Evolutionary conservation across 2,329 filamentous ascomycete species (phyloP).

Genomic region (Pezicula rhizophila): DNA sequence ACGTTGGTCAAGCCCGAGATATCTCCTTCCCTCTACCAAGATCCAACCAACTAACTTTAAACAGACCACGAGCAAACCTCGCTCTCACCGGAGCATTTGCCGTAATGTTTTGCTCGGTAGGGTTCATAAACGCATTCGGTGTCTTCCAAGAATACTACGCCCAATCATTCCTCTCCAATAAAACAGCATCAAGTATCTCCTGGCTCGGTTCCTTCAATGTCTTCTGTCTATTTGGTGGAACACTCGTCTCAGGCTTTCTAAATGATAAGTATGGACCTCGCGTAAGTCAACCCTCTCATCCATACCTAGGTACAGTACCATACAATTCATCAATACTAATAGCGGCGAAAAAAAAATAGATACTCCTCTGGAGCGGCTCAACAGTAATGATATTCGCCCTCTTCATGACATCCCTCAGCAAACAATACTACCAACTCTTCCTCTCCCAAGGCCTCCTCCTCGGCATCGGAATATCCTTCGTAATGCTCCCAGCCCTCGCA

Average conservation of each 20-base stretch:
- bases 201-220: conserved; percentile 30
- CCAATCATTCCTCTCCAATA: conserved; percentile 10
- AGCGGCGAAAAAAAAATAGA: conserved; percentile 5
- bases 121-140: conserved; percentile 30
- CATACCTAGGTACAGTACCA: no score
- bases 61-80: conserved; percentile 6
- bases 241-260: conserved; percentile 22
- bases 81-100: conserved; percentile 12
- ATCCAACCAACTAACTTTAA: neutral
- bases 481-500: conserved; percentile 20
- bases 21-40: neutral
- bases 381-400: conserved; percentile 19
- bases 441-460: conserved; percentile 22
- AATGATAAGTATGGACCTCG: conserved; percentile 28
- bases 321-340: neutral
- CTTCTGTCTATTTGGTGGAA: conserved; percentile 23
- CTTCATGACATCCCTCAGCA: conserved; percentile 26
- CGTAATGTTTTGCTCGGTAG: conserved; percentile 25
- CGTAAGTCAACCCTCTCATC: conserved; percentile 4
- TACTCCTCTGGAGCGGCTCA: conserved; percentile 14
- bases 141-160: conserved; percentile 29
- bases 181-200: conserved; percentile 26
- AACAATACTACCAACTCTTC: conserved; percentile 28
- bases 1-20: conserved; percentile 3
- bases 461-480: conserved; percentile 16